phyloP scores from a whole-genome alignment of 192 early-diverging fungal genomes.

The Gorgonomyces haynaldii region DNA sequence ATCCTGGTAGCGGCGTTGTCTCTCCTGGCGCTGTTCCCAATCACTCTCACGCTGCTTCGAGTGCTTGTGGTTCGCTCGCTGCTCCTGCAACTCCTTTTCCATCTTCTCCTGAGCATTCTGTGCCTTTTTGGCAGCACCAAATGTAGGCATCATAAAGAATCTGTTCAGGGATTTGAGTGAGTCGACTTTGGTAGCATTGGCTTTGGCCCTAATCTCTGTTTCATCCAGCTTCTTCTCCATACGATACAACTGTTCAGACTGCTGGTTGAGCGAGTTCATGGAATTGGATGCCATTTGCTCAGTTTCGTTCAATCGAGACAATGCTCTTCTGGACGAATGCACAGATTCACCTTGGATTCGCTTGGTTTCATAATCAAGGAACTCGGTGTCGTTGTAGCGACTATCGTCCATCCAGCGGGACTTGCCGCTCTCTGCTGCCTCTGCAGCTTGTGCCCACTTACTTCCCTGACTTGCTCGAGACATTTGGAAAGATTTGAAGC shows the following conservation, averaged over 20 bases:
- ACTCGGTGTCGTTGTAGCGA: conserved; percentile 26
- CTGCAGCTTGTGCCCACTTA: conserved; percentile 19
- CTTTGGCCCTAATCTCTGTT: conserved; percentile 26
- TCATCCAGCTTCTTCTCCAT: conserved; percentile 27
- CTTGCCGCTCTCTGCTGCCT: conserved; percentile 14
- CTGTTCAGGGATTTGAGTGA: conserved; percentile 39
- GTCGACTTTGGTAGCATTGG: conserved; percentile 31
- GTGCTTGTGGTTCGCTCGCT: conserved; percentile 13
- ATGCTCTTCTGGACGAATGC: conserved; percentile 30
- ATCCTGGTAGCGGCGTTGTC: conserved; percentile 1
- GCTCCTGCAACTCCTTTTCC: conserved; percentile 20
- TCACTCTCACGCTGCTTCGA: conserved; percentile 13
- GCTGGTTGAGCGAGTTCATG: conserved; percentile 24
- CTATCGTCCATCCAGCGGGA: conserved; percentile 18
- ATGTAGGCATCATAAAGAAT: conserved; percentile 40
- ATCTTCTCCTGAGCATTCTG: conserved; percentile 23
- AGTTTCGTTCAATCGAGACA: conserved; percentile 25
- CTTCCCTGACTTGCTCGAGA: too few species aligned
- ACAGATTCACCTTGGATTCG: conserved; percentile 34
- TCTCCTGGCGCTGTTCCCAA: not conserved
- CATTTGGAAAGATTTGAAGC: too few species aligned
- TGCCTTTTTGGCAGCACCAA: too few species aligned
- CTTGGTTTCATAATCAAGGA: conserved; percentile 26
- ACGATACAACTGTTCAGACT: conserved; percentile 36
- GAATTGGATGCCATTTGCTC: conserved; percentile 17